Evolutionary conservation across 2,329 filamentous ascomycete species (phyloP), one percentile per base, ranked within the genome.

Genomic region (Chrysosphaeria jannelii): DNA sequence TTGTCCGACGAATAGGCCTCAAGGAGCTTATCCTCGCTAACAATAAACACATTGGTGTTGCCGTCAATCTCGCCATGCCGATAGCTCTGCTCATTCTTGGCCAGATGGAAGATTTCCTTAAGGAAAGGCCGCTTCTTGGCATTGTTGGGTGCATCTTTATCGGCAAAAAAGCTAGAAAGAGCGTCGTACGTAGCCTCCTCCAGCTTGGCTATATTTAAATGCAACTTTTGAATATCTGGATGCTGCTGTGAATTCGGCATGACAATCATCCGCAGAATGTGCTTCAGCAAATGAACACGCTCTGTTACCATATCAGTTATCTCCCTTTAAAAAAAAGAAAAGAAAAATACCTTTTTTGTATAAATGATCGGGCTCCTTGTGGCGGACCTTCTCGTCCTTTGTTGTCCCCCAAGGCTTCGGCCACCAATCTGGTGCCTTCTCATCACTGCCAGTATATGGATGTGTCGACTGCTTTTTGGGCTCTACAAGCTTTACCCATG

Each of bases 401-500:
- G 48, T 46, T 2, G 41, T 35, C 0, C 55, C 47, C 51, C 54
- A 52, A 5, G 49, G 44, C 35, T 54, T 48, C 3, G 64, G 64
- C 65, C 65, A 70, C 65, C 65, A 71, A 24, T 56, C 54, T 0
- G 64, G 61, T 2, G 56, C 56, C 31, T 58, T 62, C 15, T 53
- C 53, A 21, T 65, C 54, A 15, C 53, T 57, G n/a, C 52, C 50
- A 2, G 63, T 69, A 35, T 78, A 78, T 0, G 70, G 69, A 33
- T 70, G 62, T 10, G 58, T 66, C 0, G 65, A 66, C 39, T 75
- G 69, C 40, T 78, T 78, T 42, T 70, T 74, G 0, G 70, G 70
- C 33, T 71, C 67, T 2, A 76, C 59, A 2, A 60, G 51, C 36
- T 74, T 74, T 28, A 78, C 63, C 59, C 69, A 76, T 8, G 59